A percentile compares a stretch with the other conserved stretches of the same genome.
Evolutionary conservation across 495 filamentous ascomycete genomes (phyloP).

Genomic region (Monascus purpureus): DNA sequence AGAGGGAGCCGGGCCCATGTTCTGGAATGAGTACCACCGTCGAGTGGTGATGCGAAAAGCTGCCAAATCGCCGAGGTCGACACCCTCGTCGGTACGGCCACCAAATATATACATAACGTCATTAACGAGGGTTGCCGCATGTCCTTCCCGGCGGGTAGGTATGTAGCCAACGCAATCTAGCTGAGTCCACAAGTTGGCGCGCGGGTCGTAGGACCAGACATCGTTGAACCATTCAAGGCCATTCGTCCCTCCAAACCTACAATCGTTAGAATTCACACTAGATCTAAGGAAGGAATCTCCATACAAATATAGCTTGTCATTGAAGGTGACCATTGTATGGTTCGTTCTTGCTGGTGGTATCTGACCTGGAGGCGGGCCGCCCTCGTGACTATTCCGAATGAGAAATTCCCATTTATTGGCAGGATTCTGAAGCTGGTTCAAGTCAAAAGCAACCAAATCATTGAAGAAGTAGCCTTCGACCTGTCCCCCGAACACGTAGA

Average conservation of each 20-base stretch:
- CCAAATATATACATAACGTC: slow-evolving; percentile 99
- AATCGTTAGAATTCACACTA: slow-evolving; percentile 1
- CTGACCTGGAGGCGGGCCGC: slow-evolving; percentile 46
- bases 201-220: slow-evolving; percentile 89
- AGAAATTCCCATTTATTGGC: slow-evolving; percentile 89
- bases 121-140: slow-evolving; percentile 81
- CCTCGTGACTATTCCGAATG: slow-evolving; percentile 60
- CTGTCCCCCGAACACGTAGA: slow-evolving; percentile 95
- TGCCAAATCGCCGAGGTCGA: slow-evolving; percentile 84
- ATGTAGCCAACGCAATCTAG: slow-evolving; percentile 97
- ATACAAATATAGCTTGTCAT: slow-evolving; percentile 89
- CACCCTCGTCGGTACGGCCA: slow-evolving; percentile 84
- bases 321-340: slow-evolving; percentile 81
- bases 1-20: slow-evolving; percentile 95
- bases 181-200: slow-evolving; percentile 66
- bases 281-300: slow-evolving; percentile 8
- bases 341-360: slow-evolving; percentile 90
- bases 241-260: slow-evolving; percentile 90
- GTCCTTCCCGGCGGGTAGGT: slow-evolving; percentile 82
- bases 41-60: slow-evolving; percentile 85
- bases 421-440: slow-evolving; percentile 81
- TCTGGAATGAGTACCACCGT: slow-evolving; percentile 98
- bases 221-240: slow-evolving; percentile 95
- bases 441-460: slow-evolving; percentile 89
- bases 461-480: slow-evolving; percentile 98